phyloP scores from a whole-genome alignment of 257 asterid genomes.

The Solanum sparsipilum region DNA sequence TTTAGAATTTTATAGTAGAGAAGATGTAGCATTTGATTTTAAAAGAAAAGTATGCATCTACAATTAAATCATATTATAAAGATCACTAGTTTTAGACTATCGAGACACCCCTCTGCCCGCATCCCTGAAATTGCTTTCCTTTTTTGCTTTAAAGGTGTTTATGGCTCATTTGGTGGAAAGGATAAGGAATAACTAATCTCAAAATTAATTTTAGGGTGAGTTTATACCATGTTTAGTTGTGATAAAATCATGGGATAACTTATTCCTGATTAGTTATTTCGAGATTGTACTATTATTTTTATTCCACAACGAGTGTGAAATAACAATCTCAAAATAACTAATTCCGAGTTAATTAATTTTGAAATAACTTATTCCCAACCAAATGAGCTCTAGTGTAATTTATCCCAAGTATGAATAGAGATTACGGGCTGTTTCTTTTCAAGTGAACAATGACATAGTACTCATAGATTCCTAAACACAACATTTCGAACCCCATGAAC shows the following conservation, averaged over 20 bases:
- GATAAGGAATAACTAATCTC: background rate
- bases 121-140: too few relatives aligned
- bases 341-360: too few relatives aligned
- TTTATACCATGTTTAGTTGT: too few relatives aligned
- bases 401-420: background rate
- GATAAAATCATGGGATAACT: accelerated
- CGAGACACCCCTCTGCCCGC: too few relatives aligned
- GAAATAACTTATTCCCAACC: background rate
- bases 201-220: background rate
- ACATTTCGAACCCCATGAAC: background rate
- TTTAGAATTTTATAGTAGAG: background rate
- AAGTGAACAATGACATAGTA: background rate
- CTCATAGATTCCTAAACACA: background rate
- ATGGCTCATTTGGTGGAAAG: too few relatives aligned
- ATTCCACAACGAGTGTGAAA: accelerated
- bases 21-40: background rate
- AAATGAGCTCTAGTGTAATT: background rate
- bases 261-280: too few relatives aligned
- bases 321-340: too few relatives aligned
- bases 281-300: too few relatives aligned
- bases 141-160: background rate
- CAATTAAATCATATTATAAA: background rate
- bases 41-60: background rate
- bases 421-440: background rate
- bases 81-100: too few relatives aligned